Base-by-base conservation (phyloP, 1,284 basidiomycete species). In the Hemileia vastatrix region DNA sequence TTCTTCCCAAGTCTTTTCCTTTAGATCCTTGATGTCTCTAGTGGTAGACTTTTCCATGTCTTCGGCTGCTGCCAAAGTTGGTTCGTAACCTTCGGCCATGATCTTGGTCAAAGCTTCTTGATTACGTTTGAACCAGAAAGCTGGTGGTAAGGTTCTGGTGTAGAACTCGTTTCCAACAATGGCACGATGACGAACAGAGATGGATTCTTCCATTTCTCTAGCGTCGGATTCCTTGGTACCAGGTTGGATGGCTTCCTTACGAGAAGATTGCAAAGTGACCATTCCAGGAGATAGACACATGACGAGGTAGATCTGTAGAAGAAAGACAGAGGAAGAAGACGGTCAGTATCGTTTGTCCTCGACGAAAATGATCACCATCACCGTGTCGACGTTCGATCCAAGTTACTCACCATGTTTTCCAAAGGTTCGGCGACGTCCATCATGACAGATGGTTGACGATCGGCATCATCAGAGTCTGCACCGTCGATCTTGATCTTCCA, bases 61-160 rank as follows among this genome's bases (percentile, higher is more conserved):
- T 54, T 70, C 53, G 31, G 67, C 67, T 27, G 70, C 71, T 50
- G 60, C 66, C 63, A 67, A 57, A 57, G 70, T 70, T 21, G 69
- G 65, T 56, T 71, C 69, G 65, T 65, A 71, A 45, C 66, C 70
- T 54, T 70, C 67, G n/a, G 47, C 51, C 40, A 72, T 54, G 64
- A 71, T 72, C 66, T 68, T 70, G 48, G 63, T 61, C 19, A 72
- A 67, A 64, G 67, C 65, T 43, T 67, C 69, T 57, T 64, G 65
- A 65, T 72, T 71, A 63, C 69, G 68, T 66, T 70, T 71, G 67
- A 71, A 66, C 71, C 71, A 72, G 66, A 67, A 71, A 58, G 65
- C 65, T 40, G 71, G 71, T 44, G 71, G 70, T 45, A 72, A 65
- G 13, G 64, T 66, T 57, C 71, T 68, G 52, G 65, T 57, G 66